Percentiles rank a stretch among this genome's conserved stretches.
phyloP scores from a whole-genome alignment of 805 yeast species.

The Isabelozyma heimii region DNA sequence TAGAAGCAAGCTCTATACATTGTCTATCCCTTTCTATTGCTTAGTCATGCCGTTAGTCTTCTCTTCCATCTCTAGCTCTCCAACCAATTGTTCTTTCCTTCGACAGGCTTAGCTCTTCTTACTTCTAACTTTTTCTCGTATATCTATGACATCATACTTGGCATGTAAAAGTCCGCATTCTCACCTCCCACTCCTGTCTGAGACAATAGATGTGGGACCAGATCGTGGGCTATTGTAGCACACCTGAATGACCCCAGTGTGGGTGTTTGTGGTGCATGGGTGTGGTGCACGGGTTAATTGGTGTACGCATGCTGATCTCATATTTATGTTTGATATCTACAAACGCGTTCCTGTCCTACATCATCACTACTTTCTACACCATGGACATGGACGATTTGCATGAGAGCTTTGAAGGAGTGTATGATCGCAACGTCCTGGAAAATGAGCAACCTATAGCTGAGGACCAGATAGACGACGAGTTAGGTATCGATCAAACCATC shows the following conservation, averaged over 20 bases:
- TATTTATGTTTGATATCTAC: neutral
- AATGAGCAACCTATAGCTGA: neutral
- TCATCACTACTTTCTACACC: neutral
- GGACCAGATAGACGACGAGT: constrained; percentile 14
- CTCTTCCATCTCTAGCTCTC: too few species aligned
- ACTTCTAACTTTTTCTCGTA: neutral
- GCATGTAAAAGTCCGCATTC: neutral
- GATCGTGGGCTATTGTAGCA: too few species aligned
- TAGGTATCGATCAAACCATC: constrained; percentile 36
- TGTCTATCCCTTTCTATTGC: too few species aligned
- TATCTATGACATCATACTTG: neutral
- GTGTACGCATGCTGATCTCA: too few species aligned
- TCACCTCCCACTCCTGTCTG: neutral
- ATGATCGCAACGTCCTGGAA: neutral
- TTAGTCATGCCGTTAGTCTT: too few species aligned
- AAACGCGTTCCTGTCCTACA: neutral
- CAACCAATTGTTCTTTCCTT: too few species aligned
- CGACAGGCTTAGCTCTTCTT: too few species aligned
- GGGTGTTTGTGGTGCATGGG: neutral
- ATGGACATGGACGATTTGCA: neutral
- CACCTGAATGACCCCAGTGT: neutral
- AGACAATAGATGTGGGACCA: neutral
- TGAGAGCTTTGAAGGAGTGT: neutral
- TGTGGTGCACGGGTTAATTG: too few species aligned
- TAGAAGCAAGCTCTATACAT: too few species aligned